phyloP scores from a whole-genome alignment of 805 yeast genomes.

The Myxozyma nipponensis region DNA sequence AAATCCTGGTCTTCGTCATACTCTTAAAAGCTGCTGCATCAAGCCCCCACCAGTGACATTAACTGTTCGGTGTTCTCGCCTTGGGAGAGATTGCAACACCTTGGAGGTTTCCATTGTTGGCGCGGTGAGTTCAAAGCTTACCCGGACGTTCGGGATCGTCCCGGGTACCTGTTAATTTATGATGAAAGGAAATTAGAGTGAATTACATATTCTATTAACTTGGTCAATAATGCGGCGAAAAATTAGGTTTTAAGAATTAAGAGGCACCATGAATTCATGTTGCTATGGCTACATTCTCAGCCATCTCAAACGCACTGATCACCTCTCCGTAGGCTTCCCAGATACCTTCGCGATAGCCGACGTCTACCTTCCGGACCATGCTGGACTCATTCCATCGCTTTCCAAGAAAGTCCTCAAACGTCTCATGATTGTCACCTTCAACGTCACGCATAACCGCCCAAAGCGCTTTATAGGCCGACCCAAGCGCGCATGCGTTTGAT shows the following conservation, averaged over 20 bases:
- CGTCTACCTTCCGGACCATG: slow-evolving; percentile 24
- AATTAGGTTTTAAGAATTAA: neutral
- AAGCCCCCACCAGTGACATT: too few species aligned
- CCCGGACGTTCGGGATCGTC: too few species aligned
- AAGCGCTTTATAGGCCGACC: slow-evolving; percentile 82
- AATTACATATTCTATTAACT: too few species aligned
- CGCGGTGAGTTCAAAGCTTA: too few species aligned
- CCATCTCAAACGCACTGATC: slow-evolving; percentile 14
- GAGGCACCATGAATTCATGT: neutral
- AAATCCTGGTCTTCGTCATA: too few species aligned
- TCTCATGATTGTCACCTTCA: slow-evolving; percentile 38
- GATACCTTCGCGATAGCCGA: slow-evolving; percentile 23
- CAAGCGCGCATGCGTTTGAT: slow-evolving; percentile 87
- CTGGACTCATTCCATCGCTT: slow-evolving; percentile 25
- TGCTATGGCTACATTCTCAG: slow-evolving; percentile 12
- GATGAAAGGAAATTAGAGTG: too few species aligned
- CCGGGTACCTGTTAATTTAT: too few species aligned
- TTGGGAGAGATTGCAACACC: too few species aligned
- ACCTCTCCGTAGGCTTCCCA: slow-evolving; percentile 26
- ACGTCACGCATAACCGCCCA: slow-evolving; percentile 34
- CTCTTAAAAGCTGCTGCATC: too few species aligned
- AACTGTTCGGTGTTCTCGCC: too few species aligned
- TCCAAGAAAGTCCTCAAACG: slow-evolving; percentile 33
- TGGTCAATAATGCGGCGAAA: neutral
- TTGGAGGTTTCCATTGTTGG: too few species aligned